A percentile compares a stretch with the other conserved stretches of the same genome.
Conservation (phyloP, 257 asterid genomes). For the Linderniella brevidens region DNA sequence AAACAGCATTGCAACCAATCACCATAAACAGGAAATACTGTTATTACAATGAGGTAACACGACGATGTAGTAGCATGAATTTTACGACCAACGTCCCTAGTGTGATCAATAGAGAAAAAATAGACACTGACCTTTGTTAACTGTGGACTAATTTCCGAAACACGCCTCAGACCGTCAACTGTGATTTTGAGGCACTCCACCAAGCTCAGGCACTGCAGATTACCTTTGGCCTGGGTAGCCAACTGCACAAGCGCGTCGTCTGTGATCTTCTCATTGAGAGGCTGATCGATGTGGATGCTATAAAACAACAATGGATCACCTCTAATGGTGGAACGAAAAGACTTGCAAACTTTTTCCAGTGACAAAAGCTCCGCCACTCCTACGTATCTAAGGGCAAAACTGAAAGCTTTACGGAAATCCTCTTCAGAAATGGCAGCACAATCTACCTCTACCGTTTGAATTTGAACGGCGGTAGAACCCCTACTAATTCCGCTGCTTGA, state of each 20-base stretch:
- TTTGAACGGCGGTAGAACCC: constrained; percentile 4
- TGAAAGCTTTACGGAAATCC: constrained; percentile 35
- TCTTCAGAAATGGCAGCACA: constrained; percentile 15
- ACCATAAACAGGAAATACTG: too few relatives aligned
- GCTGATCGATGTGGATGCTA: constrained; percentile 35
- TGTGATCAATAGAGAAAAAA: too few relatives aligned
- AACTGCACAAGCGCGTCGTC: constrained; percentile 31
- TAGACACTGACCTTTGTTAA: constrained; percentile 36
- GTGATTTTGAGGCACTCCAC: constrained; percentile 42
- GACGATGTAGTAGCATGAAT: too few relatives aligned
- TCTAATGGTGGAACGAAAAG: constrained; percentile 19
- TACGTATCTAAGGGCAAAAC: constrained; percentile 26
- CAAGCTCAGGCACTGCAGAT: constrained; percentile 33
- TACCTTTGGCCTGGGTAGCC: constrained; percentile 37
- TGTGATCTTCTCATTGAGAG: constrained; percentile 36
- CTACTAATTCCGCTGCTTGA: constrained; percentile 11
- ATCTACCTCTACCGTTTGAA: constrained; percentile 7
- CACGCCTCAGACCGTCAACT: constrained; percentile 34
- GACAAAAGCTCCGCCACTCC: constrained; percentile 45
- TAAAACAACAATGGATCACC: constrained; percentile 43
- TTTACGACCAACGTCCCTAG: too few relatives aligned
- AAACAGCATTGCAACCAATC: too few relatives aligned
- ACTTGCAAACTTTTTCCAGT: constrained; percentile 37
- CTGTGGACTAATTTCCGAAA: constrained; percentile 34
- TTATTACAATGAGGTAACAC: too few relatives aligned